These are phyloP conservation scores for Tephrocybe sp. DNA, from an alignment of 768 basidiomycete species.

Conservation along the genomic window DNA sequence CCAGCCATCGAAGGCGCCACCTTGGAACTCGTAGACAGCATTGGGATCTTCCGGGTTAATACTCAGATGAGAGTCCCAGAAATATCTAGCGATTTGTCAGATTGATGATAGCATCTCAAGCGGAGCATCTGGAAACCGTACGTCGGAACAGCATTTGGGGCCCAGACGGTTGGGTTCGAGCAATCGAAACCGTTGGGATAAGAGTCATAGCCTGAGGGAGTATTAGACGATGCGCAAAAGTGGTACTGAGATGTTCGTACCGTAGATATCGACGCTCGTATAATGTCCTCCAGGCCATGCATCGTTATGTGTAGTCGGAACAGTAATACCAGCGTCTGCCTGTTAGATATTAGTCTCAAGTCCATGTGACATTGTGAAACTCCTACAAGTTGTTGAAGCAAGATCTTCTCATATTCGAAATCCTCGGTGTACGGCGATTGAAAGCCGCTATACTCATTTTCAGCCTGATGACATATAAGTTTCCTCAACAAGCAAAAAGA, in stretches of 20 bases:
- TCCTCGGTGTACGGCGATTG: constrained; percentile 38
- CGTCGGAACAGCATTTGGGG: constrained; percentile 40
- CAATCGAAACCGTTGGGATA: constrained; percentile 59
- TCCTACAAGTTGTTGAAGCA: constrained; percentile 32
- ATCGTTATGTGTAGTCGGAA: constrained; percentile 47
- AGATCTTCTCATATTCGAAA: constrained; percentile 32
- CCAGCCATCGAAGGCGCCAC: constrained; percentile 52
- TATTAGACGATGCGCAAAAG: neutral
- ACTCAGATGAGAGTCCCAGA: constrained; percentile 35
- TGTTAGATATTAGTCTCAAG: constrained; percentile 13
- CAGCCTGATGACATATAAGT: constrained; percentile 29
- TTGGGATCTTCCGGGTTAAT: constrained; percentile 35
- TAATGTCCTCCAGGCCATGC: constrained; percentile 44
- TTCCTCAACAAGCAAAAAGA: too few relatives aligned
- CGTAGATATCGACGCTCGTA: constrained; percentile 46
- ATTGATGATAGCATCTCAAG: neutral
- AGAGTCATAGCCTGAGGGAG: constrained; percentile 35
- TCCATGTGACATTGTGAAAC: neutral
- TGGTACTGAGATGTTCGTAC: constrained; percentile 18
- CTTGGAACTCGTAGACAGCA: constrained; percentile 45
- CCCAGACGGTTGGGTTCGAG: constrained; percentile 43
- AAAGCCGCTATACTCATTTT: constrained; percentile 52
- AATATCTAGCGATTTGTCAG: constrained; percentile 23
- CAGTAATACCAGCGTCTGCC: constrained; percentile 41
- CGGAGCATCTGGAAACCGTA: constrained; percentile 10